Base-by-base conservation (phyloP, 2,329 filamentous ascomycete species). In the Aspergillus sp. region DNA sequence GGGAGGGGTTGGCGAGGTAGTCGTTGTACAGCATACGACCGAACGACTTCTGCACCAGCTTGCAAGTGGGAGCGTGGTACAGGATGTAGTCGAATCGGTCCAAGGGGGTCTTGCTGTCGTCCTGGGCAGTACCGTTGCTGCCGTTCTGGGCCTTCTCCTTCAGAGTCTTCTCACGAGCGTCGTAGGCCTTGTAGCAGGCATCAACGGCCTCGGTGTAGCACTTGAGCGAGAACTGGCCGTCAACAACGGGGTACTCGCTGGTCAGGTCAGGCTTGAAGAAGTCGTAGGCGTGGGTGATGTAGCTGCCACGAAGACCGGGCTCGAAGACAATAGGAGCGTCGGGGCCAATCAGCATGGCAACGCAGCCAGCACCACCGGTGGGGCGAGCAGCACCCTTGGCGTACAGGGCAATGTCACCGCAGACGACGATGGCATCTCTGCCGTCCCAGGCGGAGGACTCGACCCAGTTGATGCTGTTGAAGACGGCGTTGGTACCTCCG, bases 221-320 rank as follows among this genome's bases (percentile, higher is more conserved):
- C 77, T 82, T 89, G 75, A 92, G 77, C 52, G 90, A 94, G 84
- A 87, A 92, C 77, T 93, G 90, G 62, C 90, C 90, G 70, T 94
- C 90, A 59, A 94, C 90, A 72, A 91, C 88, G 65, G 90, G 90
- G 81, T 94, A 94, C 80, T 94, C 90, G 84, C 88, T 91, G 72
- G 90, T 90, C 67, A 94, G 82, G 78, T 94, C 90, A 71, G 90
- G 90, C 87, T 94, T 94, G 87, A 92, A 94, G 77, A 94, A 94
- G 78, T 94, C 90, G 78, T 94, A 95, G 69, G 88, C 88, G 80
- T 94, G 90, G 77, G 88, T 84, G 87, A 93, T 89, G 82, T 91
- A 92, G 70, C 83, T 88, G 73, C 89, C 90, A 72, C 90, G 88
- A 73, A 92, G 85, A 73, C 91, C 91, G 54, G 90, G 86, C 80